phyloP scores from a whole-genome alignment of 164 flowering plant species.

The Buxus sempervirens region DNA sequence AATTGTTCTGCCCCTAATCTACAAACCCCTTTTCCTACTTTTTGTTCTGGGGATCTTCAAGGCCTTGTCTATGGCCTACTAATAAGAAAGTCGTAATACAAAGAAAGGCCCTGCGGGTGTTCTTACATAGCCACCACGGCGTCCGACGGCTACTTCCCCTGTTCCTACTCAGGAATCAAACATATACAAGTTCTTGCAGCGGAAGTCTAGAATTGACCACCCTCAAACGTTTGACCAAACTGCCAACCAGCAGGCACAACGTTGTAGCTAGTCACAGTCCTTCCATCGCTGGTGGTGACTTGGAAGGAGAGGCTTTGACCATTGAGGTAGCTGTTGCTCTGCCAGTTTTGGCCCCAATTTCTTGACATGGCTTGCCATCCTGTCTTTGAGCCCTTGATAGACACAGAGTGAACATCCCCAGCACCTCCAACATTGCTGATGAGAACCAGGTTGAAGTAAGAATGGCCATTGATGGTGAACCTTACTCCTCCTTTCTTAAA shows the following conservation, averaged over 20 bases:
- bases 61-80: too few relatives aligned
- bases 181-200: too few relatives aligned
- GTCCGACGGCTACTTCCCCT: neutral
- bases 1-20: too few relatives aligned
- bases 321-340: conserved; percentile 42
- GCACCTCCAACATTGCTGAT: conserved; percentile 55
- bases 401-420: conserved; percentile 42
- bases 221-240: conserved; percentile 36
- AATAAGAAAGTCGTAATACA: too few relatives aligned
- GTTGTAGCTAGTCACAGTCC: conserved; percentile 31
- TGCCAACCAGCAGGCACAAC: conserved; percentile 29
- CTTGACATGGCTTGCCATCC: conserved; percentile 55
- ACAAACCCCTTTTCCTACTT: too few relatives aligned
- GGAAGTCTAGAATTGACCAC: too few relatives aligned
- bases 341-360: conserved; percentile 67
- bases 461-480: conserved; percentile 61
- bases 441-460: conserved; percentile 56
- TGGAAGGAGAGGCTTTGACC: conserved; percentile 42
- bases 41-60: too few relatives aligned
- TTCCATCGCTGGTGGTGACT: conserved; percentile 37
- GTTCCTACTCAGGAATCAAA: too few relatives aligned
- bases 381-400: conserved; percentile 43
- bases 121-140: conserved; percentile 1
- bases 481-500: conserved; percentile 52
- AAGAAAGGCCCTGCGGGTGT: conserved; percentile 2